phyloP scores from a whole-genome alignment of 257 asterid genomes.

The Nicotiana knightiana region DNA sequence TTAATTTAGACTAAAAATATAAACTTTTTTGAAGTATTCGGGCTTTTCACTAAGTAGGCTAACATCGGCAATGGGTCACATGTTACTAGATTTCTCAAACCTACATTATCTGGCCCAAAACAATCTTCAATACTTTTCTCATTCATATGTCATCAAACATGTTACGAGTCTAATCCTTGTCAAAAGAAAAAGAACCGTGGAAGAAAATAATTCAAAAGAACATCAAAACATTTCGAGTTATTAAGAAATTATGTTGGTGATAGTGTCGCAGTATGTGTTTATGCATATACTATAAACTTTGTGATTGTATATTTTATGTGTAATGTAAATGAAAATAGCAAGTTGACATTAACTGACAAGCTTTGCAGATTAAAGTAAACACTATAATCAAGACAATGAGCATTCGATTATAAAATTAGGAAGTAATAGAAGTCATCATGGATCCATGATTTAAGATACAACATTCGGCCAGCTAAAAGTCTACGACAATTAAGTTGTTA shows the following conservation, averaged over 20 bases:
- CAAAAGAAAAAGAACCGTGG: background rate
- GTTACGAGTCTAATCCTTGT: background rate
- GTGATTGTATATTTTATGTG: background rate
- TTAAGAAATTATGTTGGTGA: too few species aligned
- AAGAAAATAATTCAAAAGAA: background rate
- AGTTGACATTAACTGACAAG: background rate
- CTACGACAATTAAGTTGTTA: accelerated
- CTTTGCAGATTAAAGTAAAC: background rate
- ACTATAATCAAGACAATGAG: background rate
- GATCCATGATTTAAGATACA: background rate
- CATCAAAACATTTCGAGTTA: background rate
- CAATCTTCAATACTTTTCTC: background rate
- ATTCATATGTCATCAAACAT: background rate
- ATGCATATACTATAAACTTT: too few species aligned
- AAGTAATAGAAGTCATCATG: background rate
- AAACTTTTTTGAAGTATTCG: background rate
- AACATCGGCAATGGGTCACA: background rate
- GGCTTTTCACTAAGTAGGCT: background rate
- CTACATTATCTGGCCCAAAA: background rate
- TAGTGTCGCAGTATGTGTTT: too few species aligned
- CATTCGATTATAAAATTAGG: background rate
- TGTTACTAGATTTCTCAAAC: background rate
- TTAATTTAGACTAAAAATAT: too few species aligned
- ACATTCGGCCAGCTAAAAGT: background rate
- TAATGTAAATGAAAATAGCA: background rate